phyloP scores from a whole-genome alignment of 331 rosid genomes.

The Phaseolus coccineus region DNA sequence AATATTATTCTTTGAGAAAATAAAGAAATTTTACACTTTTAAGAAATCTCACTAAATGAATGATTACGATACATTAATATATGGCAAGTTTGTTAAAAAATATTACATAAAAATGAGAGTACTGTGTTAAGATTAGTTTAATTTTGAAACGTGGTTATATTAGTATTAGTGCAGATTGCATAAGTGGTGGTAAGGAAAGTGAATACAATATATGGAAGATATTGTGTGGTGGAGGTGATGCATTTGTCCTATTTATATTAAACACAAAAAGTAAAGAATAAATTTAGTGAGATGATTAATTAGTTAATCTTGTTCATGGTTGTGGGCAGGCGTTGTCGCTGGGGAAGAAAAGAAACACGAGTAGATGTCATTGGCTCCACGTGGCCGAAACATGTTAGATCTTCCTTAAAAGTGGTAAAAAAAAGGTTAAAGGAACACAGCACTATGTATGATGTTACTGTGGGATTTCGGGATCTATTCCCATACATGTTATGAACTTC shows the following conservation, averaged over 20 bases:
- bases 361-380: conserved; percentile 40
- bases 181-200: too few species aligned
- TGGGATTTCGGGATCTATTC: not conserved
- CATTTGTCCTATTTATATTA: conserved; percentile 42
- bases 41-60: too few species aligned
- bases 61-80: too few species aligned
- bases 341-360: conserved; percentile 30
- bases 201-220: not conserved
- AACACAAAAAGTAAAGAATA: conserved; percentile 50
- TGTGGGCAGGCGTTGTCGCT: conserved; percentile 19
- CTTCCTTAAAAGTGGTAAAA: conserved; percentile 56
- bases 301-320: conserved; percentile 38
- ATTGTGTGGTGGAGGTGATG: conserved; percentile 34
- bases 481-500: not conserved
- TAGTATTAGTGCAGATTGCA: too few species aligned
- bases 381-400: conserved; percentile 45
- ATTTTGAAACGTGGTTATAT: too few species aligned
- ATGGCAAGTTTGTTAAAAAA: too few species aligned
- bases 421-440: conserved; percentile 38
- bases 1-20: too few species aligned
- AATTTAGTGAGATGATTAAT: conserved; percentile 19
- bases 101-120: too few species aligned
- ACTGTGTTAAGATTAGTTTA: too few species aligned
- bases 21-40: too few species aligned
- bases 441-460: not conserved